Conservation (phyloP, 805 yeast genomes). For the Suhomyces sp. region DNA sequence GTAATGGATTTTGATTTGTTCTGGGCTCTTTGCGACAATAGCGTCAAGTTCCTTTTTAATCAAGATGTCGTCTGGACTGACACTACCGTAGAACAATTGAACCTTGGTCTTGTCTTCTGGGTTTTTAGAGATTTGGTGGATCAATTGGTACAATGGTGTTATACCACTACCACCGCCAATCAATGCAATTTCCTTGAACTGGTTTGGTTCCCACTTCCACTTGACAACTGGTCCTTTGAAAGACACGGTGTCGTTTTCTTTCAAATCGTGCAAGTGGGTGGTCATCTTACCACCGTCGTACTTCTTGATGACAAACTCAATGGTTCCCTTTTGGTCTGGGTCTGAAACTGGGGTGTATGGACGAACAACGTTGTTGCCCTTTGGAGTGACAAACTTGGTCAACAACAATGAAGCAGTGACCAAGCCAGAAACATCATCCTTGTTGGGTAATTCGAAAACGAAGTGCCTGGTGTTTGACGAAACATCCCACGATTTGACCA, state of each 20-base stretch:
- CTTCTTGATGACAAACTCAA: slow-evolving; percentile 79
- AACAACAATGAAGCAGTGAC: slow-evolving; percentile 74
- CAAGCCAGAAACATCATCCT: slow-evolving; percentile 72
- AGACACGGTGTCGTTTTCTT: slow-evolving; percentile 75
- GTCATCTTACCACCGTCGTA: slow-evolving; percentile 87
- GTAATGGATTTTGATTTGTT: slow-evolving; percentile 73
- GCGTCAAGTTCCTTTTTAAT: slow-evolving; percentile 74
- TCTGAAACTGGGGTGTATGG: slow-evolving; percentile 87
- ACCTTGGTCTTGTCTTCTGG: slow-evolving; percentile 89
- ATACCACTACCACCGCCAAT: slow-evolving; percentile 98
- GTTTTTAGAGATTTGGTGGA: slow-evolving; percentile 71
- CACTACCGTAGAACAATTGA: slow-evolving; percentile 74
- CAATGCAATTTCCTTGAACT: slow-evolving; percentile 72
- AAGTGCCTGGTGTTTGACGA: slow-evolving; percentile 66
- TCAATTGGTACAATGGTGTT: slow-evolving; percentile 89
- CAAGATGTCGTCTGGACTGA: slow-evolving; percentile 75
- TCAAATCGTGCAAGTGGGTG: slow-evolving; percentile 64
- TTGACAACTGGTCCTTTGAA: slow-evolving; percentile 93
- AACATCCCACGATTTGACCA: slow-evolving; percentile 42
- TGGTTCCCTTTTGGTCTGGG: slow-evolving; percentile 62
- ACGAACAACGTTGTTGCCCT: slow-evolving; percentile 84
- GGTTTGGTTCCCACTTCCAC: slow-evolving; percentile 88
- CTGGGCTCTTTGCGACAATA: slow-evolving; percentile 64
- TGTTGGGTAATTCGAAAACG: slow-evolving; percentile 63
- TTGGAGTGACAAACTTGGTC: slow-evolving; percentile 76